Base-by-base conservation (phyloP, 1,139 yeast species). In the Suhomyces terraborum region DNA sequence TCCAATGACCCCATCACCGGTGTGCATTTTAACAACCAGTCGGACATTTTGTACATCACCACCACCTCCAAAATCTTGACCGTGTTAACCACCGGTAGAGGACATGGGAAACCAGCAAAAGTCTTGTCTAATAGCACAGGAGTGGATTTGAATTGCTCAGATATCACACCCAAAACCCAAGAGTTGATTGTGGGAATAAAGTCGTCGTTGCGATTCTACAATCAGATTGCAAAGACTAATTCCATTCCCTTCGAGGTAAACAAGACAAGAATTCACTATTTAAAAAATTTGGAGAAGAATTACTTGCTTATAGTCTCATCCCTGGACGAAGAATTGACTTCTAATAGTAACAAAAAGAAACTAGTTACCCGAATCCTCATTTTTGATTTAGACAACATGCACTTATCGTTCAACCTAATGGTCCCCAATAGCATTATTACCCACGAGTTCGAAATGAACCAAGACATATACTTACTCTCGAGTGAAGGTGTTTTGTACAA, bases 1-100 rank as follows among this genome's bases (percentile, higher is more conserved):
- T 75, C 82, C 13, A 56, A 59, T 12, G 94, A 88, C 39, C 96
- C 98, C 0, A 75, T 94, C 19, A 91, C 98, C 0, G 87, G 89
- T 0, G 64, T 93, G 1, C 72, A 77, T 26, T 79, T 85, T 51
- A 69, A 71, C 45, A 77, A 72, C 32, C 67, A 67, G 16, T 61
- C 64, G 25, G 76, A 70, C 29, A 45, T 72, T 6, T 56, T 84
- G 17, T 86, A 77, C 56, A 80, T 84, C 24, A 72, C 86, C 2
- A 80, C 95, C 1, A 82, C 95, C 0, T 78, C 84, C 19, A 82
- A 77, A 50, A 75, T 89, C 1, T 59, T 88, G 39, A 78, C 91
- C 0, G 80, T 88, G n/a, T 73, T 83, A 6, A 88, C 96, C 1
- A 75, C 83, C 1, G 95, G 96, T 0, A 73, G 88, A 50, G 85